A percentile compares a stretch with the other conserved stretches of the same genome.
Evolutionary conservation across 352 stramenopile genomes (phyloP).

Genomic region (Pythium rishiriense): DNA sequence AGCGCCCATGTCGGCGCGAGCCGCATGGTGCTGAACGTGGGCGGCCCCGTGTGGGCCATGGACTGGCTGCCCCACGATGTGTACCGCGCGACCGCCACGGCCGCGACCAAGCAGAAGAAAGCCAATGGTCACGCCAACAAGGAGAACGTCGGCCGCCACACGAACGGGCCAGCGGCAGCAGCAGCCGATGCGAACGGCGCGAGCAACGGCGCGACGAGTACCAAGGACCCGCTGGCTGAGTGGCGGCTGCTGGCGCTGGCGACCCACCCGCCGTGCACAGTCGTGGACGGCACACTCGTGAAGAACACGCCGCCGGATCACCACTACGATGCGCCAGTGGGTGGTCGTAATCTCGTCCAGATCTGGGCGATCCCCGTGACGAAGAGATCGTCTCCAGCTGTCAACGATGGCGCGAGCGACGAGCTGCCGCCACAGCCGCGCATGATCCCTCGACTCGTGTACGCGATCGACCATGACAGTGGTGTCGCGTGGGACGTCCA

Average conservation of each 20-base stretch:
- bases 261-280: constrained; percentile 68
- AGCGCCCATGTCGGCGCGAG: constrained; percentile 36
- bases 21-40: constrained; percentile 61
- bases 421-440: neutral
- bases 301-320: constrained; percentile 72
- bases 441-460: constrained; percentile 57
- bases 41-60: constrained; percentile 80
- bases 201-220: constrained; percentile 9
- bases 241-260: constrained; percentile 67
- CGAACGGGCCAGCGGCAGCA: neutral
- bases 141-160: constrained; percentile 34
- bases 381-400: constrained; percentile 3
- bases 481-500: constrained; percentile 82
- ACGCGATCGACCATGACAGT: constrained; percentile 73
- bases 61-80: constrained; percentile 61
- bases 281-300: constrained; percentile 57
- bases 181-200: neutral
- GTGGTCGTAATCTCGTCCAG: constrained; percentile 60
- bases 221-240: constrained; percentile 27
- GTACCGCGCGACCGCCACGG: constrained; percentile 17
- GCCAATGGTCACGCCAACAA: constrained; percentile 23
- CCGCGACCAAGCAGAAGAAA: constrained; percentile 15
- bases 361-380: constrained; percentile 72
- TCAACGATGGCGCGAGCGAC: neutral
- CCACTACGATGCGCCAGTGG: constrained; percentile 66